Evolutionary conservation across 2,329 filamentous ascomycete species (phyloP), one percentile per base, ranked within the genome.

Genomic region (Drechmeria coniospora): DNA sequence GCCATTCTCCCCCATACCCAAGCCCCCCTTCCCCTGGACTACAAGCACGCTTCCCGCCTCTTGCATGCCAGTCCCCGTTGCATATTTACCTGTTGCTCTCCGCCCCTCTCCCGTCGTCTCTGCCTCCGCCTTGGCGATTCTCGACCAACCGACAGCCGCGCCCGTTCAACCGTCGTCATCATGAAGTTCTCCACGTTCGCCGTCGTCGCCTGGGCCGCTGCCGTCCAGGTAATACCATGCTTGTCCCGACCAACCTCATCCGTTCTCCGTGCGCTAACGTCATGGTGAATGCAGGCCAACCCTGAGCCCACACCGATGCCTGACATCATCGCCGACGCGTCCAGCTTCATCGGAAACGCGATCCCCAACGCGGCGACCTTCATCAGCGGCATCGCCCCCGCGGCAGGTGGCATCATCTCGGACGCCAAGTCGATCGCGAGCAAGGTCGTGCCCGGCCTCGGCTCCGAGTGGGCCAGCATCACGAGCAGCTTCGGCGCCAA

Each of bases 181-280:
- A 56, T 57, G 54, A 54, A 54, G 49, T 50, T 53, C 47, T 44
- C 49, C 41, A 41, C 41, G 37, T 36, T 42, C 24, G 39, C 46
- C 29, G 23, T 52, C 34, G 33, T 51, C 30, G 41, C 45, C 36
- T 37, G 54, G 24, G 44, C 44, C 27, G 45, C 49, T 31, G 33
- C 42, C 23, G 46, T 41, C 34, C 36, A 49, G 38, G 50, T 51
- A 40, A 6, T 20, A 20, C 6, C 18, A 20, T 20, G 18, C 18
- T 20, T 6, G 18, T 20, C 18, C 18, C 18, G n/a, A n/a, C n/a
- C n/a, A n/a, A n/a, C n/a, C n/a, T n/a, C n/a, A n/a, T n/a, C n/a
- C n/a, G n/a, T n/a, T n/a, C n/a, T n/a, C n/a, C n/a, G n/a, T n/a
- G n/a, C n/a, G n/a, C n/a, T n/a, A n/a, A n/a, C n/a, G n/a, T n/a